These are phyloP conservation scores for Kwoniella mangroviensis DNA, from an alignment of 768 basidiomycete genomes.

Conservation along the genomic window DNA sequence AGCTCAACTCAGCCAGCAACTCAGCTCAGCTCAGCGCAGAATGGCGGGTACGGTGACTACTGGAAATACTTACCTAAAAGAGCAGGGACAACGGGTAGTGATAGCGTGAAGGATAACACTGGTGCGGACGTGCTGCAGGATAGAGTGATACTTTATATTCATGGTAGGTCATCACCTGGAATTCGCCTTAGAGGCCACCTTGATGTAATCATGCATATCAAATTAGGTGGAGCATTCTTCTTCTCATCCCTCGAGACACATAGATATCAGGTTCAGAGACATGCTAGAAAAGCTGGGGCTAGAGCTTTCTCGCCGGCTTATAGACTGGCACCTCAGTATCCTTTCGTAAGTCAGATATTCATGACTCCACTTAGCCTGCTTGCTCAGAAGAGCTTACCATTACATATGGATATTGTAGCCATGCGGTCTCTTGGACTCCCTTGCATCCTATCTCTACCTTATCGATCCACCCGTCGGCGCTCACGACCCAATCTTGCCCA, in stretches of 20 bases:
- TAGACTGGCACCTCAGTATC: slow-evolving; percentile 55
- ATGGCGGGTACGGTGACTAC: slow-evolving; percentile 17
- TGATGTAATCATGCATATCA: too few species aligned
- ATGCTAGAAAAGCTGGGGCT: slow-evolving; percentile 58
- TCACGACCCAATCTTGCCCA: slow-evolving; percentile 48
- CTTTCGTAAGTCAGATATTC: slow-evolving; percentile 46
- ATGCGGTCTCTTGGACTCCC: slow-evolving; percentile 51
- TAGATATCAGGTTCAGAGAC: slow-evolving; percentile 58
- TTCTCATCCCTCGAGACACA: slow-evolving; percentile 59
- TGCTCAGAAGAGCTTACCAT: neutral
- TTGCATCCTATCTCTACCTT: slow-evolving; percentile 55
- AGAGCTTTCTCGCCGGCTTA: slow-evolving; percentile 56
- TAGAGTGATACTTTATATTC: slow-evolving; percentile 57
- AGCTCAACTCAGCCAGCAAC: neutral
- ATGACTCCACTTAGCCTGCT: too few species aligned
- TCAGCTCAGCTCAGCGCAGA: neutral
- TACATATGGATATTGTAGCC: slow-evolving; percentile 26
- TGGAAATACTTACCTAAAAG: slow-evolving; percentile 34
- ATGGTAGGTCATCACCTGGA: slow-evolving; percentile 42
- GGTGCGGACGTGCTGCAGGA: slow-evolving; percentile 45
- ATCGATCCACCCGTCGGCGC: slow-evolving; percentile 49
- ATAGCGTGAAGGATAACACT: slow-evolving; percentile 43
- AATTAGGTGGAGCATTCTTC: slow-evolving; percentile 57
- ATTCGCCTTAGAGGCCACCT: too few species aligned
- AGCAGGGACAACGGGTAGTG: slow-evolving; percentile 28